Conservation (phyloP, 2,329 filamentous ascomycete genomes). For the Penicillium sp. region DNA sequence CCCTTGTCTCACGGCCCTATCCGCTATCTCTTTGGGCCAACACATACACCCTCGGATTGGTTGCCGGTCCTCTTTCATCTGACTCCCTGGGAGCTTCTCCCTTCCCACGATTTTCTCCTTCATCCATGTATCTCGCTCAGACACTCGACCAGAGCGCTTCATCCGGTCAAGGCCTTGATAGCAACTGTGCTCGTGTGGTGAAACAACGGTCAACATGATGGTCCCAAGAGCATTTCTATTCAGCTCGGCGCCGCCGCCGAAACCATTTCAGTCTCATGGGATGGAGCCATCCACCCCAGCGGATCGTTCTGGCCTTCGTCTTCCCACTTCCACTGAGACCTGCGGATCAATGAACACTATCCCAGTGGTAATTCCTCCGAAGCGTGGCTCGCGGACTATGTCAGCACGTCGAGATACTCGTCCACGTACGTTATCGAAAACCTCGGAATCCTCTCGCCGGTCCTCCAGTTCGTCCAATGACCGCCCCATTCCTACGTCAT, state of each 20-base stretch:
- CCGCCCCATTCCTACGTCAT: slow-evolving; percentile 52
- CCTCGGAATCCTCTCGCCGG: slow-evolving; percentile 21
- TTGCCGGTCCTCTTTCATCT: slow-evolving; percentile 9
- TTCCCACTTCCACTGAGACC: slow-evolving; percentile 9
- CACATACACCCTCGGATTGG: slow-evolving; percentile 6
- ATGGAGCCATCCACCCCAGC: slow-evolving; percentile 12
- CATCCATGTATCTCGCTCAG: slow-evolving; percentile 43
- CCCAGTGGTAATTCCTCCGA: slow-evolving; percentile 39
- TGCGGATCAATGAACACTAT: slow-evolving; percentile 25
- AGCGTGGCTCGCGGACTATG: slow-evolving; percentile 26
- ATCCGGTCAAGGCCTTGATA: slow-evolving; percentile 29
- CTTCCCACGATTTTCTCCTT: slow-evolving; percentile 3
- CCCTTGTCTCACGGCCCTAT: slow-evolving; percentile 6
- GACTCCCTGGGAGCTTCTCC: slow-evolving; percentile 10
- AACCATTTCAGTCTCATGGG: slow-evolving; percentile 12
- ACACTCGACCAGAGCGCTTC: slow-evolving; percentile 42
- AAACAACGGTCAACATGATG: slow-evolving; percentile 37
- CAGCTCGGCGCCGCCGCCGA: slow-evolving; percentile 31
- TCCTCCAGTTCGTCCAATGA: slow-evolving; percentile 31
- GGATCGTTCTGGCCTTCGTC: slow-evolving; percentile 21
- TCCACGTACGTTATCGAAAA: slow-evolving; percentile 21
- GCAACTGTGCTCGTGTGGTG: slow-evolving; percentile 18
- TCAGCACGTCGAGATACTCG: slow-evolving; percentile 21
- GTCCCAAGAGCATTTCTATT: slow-evolving; percentile 42
- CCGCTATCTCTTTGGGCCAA: slow-evolving; percentile 6